phyloP scores from a whole-genome alignment of 129 eudicot genomes.

The Tagetes patula region DNA sequence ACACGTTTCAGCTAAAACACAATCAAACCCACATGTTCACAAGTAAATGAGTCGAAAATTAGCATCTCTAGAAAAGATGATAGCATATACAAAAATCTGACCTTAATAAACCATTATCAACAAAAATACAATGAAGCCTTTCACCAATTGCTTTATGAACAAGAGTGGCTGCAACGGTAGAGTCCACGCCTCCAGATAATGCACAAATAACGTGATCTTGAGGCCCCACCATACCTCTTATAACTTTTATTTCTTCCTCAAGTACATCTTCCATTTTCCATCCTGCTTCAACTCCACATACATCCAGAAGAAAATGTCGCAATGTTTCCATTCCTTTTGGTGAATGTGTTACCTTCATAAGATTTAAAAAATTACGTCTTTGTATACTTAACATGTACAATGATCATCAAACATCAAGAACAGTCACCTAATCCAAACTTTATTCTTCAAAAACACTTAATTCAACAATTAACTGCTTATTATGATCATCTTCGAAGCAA shows the following conservation, averaged over 20 bases:
- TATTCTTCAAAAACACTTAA: not conserved
- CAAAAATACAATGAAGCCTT: conserved; percentile 89
- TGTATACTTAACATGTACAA: not conserved
- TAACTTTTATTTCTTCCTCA: conserved; percentile 73
- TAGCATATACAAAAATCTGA: conserved; percentile 23
- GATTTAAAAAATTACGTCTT: not conserved
- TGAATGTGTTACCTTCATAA: conserved; percentile 86
- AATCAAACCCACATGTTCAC: not conserved
- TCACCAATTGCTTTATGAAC: conserved; percentile 94
- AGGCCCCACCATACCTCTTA: conserved; percentile 59
- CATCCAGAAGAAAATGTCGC: conserved; percentile 63
- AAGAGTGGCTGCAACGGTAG: conserved; percentile 96
- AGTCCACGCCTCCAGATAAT: conserved; percentile 94
- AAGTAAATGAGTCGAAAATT: not conserved
- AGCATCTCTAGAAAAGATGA: not conserved
- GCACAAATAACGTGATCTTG: conserved; percentile 97
- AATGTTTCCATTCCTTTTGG: conserved; percentile 85
- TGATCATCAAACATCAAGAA: not conserved
- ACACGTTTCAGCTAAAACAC: not conserved
- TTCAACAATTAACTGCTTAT: not conserved
- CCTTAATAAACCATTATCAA: conserved; percentile 89
- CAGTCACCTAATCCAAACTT: not conserved
- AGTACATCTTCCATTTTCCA: conserved; percentile 94
- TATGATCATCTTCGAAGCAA: not conserved
- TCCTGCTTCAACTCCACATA: conserved; percentile 72